phyloP scores from a whole-genome alignment of 352 stramenopile genomes.

The Lagenidium sp. region DNA sequence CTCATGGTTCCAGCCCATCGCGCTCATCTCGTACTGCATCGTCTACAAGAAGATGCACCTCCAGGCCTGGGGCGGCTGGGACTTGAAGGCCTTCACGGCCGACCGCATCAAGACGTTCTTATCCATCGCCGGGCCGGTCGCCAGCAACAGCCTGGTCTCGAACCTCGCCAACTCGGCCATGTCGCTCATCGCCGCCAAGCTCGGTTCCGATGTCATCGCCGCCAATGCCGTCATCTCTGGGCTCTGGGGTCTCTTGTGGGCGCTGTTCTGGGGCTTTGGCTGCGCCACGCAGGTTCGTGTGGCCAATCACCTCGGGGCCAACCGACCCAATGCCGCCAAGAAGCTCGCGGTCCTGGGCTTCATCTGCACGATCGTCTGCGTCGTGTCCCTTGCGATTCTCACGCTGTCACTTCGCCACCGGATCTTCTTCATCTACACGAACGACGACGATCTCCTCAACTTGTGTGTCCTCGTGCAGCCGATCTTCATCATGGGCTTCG shows the following conservation, averaged over 20 bases:
- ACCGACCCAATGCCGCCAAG: constrained; percentile 52
- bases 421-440: constrained; percentile 41
- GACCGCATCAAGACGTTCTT: constrained; percentile 60
- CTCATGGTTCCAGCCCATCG: constrained; percentile 71
- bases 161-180: constrained; percentile 66
- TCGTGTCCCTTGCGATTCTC: constrained; percentile 28
- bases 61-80: constrained; percentile 63
- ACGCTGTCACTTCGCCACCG: constrained; percentile 21
- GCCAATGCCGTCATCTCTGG: constrained; percentile 66
- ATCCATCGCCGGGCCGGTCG: constrained; percentile 50
- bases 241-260: constrained; percentile 58
- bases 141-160: constrained; percentile 56
- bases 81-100: constrained; percentile 39
- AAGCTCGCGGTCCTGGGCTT: constrained; percentile 55
- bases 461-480: constrained; percentile 35
- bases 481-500: constrained; percentile 36
- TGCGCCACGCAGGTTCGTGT: constrained; percentile 72
- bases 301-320: constrained; percentile 65
- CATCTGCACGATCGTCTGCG: constrained; percentile 35
- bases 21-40: constrained; percentile 68
- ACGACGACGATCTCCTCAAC: constrained; percentile 31
- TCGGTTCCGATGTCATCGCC: constrained; percentile 68
- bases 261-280: constrained; percentile 73
- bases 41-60: constrained; percentile 65
- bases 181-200: constrained; percentile 56